Evolutionary conservation across 139 green algal species (phyloP).

Genomic region (Coelastrella sp.): DNA sequence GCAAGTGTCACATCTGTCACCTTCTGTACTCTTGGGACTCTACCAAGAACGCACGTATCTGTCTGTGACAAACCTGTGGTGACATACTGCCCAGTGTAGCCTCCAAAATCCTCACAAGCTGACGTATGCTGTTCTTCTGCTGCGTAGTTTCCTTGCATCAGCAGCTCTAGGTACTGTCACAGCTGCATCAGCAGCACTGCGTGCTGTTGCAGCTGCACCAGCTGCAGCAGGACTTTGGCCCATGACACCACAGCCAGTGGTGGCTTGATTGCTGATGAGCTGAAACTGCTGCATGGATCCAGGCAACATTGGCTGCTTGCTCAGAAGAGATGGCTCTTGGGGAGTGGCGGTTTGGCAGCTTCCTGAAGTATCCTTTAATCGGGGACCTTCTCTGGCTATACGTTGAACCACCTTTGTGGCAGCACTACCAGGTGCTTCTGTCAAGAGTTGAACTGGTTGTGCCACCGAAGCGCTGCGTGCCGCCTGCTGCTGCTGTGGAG

Average conservation of each 20-base stretch:
- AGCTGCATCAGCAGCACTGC: neutral
- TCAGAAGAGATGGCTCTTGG: too few relatives aligned
- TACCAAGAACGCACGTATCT: neutral
- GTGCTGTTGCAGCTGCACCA: neutral
- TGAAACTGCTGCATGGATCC: neutral
- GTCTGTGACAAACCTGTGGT: neutral
- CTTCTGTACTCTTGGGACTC: neutral
- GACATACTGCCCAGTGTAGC: conserved; percentile 10
- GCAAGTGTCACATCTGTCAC: neutral
- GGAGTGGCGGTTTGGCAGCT: too few relatives aligned
- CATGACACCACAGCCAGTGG: neutral
- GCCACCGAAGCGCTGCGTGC: too few relatives aligned
- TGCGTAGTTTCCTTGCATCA: neutral
- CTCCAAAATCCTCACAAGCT: conserved; percentile 9
- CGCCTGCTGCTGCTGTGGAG: too few relatives aligned
- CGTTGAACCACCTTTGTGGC: too few relatives aligned
- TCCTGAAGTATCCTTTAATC: too few relatives aligned
- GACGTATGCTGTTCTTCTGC: too few relatives aligned
- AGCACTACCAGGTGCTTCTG: too few relatives aligned
- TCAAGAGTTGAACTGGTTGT: too few relatives aligned
- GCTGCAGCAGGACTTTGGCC: neutral
- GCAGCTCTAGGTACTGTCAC: neutral
- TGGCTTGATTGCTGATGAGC: neutral
- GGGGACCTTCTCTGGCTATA: too few relatives aligned
- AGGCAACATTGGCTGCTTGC: neutral